Percentiles rank a stretch among this genome's conserved stretches.
Conservation (phyloP, 139 green algal genomes). For the Coelastrella sp. region DNA sequence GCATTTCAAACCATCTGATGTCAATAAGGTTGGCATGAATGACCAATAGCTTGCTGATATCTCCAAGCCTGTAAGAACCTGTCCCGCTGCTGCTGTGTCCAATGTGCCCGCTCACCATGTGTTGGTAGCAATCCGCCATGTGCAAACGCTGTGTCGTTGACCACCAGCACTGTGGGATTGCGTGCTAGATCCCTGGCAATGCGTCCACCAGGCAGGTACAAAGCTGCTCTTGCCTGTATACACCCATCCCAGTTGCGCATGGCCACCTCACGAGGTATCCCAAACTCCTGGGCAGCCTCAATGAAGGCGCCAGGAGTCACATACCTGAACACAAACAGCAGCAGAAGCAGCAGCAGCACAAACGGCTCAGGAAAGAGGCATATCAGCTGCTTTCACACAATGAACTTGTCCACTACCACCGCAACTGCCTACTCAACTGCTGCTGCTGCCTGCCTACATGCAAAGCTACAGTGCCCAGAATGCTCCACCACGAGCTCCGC, state of each 20-base stretch:
- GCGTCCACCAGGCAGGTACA: conserved; percentile 86
- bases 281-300: conserved; percentile 76
- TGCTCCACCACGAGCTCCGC: no score
- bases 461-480: no score
- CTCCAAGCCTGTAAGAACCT: no score
- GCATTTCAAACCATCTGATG: background rate
- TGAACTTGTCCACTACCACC: background rate
- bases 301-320: conserved; percentile 88
- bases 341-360: no score
- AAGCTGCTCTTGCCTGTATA: conserved; percentile 67
- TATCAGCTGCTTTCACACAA: background rate
- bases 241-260: conserved; percentile 53
- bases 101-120: conserved; percentile 72
- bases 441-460: no score
- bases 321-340: conserved; percentile 69
- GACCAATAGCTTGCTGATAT: no score
- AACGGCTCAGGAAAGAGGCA: no score
- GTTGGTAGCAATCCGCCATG: conserved; percentile 91
- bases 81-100: background rate
- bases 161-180: conserved; percentile 92
- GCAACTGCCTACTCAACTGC: no score
- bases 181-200: conserved; percentile 87
- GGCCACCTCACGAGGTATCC: conserved; percentile 48
- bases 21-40: no score
- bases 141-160: conserved; percentile 95